These are phyloP conservation scores for Tolypocladium tropicale DNA, from an alignment of 2,329 filamentous ascomycete genomes.

Conservation along the genomic window DNA sequence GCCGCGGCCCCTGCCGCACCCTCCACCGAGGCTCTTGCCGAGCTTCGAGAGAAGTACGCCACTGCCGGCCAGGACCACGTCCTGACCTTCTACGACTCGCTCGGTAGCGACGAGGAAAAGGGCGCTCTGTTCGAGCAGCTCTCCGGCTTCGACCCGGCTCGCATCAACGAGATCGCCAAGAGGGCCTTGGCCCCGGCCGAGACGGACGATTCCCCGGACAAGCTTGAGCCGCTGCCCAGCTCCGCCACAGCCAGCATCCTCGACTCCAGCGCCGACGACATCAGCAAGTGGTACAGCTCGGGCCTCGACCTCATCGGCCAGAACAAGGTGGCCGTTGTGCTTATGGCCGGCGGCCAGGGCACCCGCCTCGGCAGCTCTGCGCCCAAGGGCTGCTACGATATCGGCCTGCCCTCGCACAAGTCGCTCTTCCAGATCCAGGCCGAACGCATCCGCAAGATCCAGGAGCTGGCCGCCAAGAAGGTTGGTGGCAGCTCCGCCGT, in stretches of 20 bases:
- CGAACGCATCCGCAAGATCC: conserved; percentile 81
- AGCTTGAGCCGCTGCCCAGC: conserved; percentile 79
- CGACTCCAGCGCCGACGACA: conserved; percentile 69
- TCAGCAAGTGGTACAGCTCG: conserved; percentile 74
- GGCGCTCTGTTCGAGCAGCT: conserved; percentile 73
- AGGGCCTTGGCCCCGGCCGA: conserved; percentile 71
- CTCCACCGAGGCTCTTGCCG: conserved; percentile 53
- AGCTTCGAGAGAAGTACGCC: conserved; percentile 62
- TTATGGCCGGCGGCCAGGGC: conserved; percentile 96
- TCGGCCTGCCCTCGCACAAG: conserved; percentile 86
- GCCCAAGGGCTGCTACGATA: conserved; percentile 96
- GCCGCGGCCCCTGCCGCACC: conserved; percentile 37
- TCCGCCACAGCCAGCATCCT: conserved; percentile 82
- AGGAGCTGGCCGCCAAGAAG: conserved; percentile 68
- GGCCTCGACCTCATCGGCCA: conserved; percentile 72
- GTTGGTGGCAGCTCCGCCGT: conserved; percentile 45
- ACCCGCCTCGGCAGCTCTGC: conserved; percentile 89
- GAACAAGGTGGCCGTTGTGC: conserved; percentile 72
- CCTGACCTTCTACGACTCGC: conserved; percentile 72
- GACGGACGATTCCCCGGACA: conserved; percentile 41
- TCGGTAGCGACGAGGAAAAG: conserved; percentile 64
- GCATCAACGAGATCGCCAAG: conserved; percentile 81
- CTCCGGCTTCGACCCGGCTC: conserved; percentile 66
- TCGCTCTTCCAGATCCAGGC: conserved; percentile 96
- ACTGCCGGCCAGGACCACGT: conserved; percentile 73